Conservation (phyloP, 352 stramenopile genomes). For the Phytophthora chlamydospora region DNA sequence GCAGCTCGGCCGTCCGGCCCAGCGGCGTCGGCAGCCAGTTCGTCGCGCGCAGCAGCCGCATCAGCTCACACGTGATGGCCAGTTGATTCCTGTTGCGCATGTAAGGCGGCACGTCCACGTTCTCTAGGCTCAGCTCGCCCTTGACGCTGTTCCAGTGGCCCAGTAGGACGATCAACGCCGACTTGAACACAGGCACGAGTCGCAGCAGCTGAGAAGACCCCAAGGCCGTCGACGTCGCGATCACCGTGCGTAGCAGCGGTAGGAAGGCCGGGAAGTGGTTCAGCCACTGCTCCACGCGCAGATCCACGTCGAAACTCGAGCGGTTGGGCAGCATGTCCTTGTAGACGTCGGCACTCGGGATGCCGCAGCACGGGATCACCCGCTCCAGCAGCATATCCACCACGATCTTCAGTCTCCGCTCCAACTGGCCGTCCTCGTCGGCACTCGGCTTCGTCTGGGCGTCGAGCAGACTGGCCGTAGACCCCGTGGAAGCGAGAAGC, state of each 20-base stretch:
- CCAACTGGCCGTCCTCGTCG: conserved; percentile 43
- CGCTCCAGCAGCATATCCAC: conserved; percentile 79
- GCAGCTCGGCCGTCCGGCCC: conserved; percentile 56
- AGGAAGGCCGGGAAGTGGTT: conserved; percentile 84
- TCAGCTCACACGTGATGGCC: conserved; percentile 63
- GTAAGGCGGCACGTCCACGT: conserved; percentile 82
- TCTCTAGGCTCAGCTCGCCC: conserved; percentile 61
- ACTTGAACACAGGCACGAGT: conserved; percentile 79
- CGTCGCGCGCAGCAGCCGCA: conserved; percentile 61
- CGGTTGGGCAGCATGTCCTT: conserved; percentile 85
- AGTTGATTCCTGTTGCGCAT: conserved; percentile 82
- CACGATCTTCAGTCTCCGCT: conserved; percentile 60
- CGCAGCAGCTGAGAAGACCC: conserved; percentile 55
- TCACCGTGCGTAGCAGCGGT: conserved; percentile 51
- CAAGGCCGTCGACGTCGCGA: conserved; percentile 46
- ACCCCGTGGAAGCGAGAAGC: conserved; percentile 39
- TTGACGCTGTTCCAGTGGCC: conserved; percentile 88
- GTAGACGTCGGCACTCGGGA: conserved; percentile 81
- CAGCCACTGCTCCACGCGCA: conserved; percentile 85
- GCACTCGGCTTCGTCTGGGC: conserved; percentile 6
- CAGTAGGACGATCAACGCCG: conserved; percentile 71
- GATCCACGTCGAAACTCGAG: conserved; percentile 81
- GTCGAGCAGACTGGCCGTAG: conserved; percentile 19
- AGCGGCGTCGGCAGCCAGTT: conserved; percentile 70
- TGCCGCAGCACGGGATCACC: conserved; percentile 75